Evolutionary conservation across 2,329 filamentous ascomycete species (phyloP).

Genomic region (Aspergillus uvarum): DNA sequence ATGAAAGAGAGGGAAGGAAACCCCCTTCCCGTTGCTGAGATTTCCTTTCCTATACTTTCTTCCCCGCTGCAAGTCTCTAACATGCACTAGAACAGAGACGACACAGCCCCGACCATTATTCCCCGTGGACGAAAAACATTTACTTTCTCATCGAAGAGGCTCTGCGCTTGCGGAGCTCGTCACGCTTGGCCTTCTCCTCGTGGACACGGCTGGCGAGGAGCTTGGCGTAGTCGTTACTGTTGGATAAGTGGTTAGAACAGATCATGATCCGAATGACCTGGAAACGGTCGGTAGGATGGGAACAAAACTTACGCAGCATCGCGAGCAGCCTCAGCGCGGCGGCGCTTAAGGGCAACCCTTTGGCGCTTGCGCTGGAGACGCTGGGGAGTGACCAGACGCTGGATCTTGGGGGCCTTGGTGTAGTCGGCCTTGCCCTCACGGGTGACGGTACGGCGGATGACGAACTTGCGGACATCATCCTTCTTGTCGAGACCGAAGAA

Average conservation of each 20-base stretch:
- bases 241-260: neutral
- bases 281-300: neutral
- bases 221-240: slow-evolving; percentile 91
- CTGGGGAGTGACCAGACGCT: slow-evolving; percentile 98
- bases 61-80: slow-evolving; percentile 15
- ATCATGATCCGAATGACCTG: neutral
- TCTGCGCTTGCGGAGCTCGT: slow-evolving; percentile 92
- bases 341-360: slow-evolving; percentile 96
- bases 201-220: slow-evolving; percentile 94
- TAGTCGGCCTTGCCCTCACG: slow-evolving; percentile 96
- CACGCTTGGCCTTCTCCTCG: slow-evolving; percentile 93
- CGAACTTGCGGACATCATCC: slow-evolving; percentile 99
- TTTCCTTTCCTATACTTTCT: slow-evolving; percentile 14
- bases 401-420: slow-evolving; percentile 99
- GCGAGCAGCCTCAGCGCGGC: slow-evolving; percentile 94
- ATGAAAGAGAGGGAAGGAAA: slow-evolving; percentile 10
- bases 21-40: slow-evolving; percentile 18
- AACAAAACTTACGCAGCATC: slow-evolving; percentile 81
- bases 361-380: slow-evolving; percentile 99
- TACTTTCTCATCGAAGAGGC: slow-evolving; percentile 93
- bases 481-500: slow-evolving; percentile 99
- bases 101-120: slow-evolving; percentile 36
- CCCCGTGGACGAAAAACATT: slow-evolving; percentile 42
- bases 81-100: slow-evolving; percentile 34
- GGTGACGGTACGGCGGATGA: slow-evolving; percentile 97